These are phyloP conservation scores for Blepharisma stoltei DNA, from an alignment of 73 alveolate species.

Conservation along the genomic window DNA sequence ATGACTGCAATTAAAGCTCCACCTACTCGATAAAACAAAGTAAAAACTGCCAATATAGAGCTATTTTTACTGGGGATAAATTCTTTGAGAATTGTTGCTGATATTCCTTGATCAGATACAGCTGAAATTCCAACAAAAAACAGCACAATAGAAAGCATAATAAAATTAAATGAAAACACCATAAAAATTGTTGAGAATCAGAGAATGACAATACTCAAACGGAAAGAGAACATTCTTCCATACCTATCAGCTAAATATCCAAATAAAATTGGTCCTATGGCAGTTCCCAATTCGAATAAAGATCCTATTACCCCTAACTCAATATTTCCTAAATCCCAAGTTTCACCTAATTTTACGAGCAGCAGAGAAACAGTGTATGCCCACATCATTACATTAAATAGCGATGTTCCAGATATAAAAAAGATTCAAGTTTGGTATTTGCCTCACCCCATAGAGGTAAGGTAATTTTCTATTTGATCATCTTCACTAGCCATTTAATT, in stretches of 20 bases:
- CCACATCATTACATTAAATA: too few relatives aligned
- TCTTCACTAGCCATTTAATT: too few relatives aligned
- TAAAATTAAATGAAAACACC: neutral
- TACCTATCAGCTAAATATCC: neutral
- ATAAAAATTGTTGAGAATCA: neutral
- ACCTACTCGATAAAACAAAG: neutral
- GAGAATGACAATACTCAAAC: neutral
- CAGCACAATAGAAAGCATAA: neutral
- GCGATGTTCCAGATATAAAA: too few relatives aligned
- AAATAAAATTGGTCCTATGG: neutral
- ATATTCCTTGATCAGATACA: neutral
- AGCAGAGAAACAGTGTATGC: too few relatives aligned
- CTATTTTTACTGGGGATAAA: conserved; percentile 9
- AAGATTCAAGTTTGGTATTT: too few relatives aligned
- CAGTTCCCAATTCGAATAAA: neutral
- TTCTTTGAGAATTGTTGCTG: neutral
- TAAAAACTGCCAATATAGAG: neutral
- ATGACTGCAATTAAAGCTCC: neutral
- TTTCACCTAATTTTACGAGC: neutral
- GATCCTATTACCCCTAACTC: neutral
- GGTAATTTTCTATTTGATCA: too few relatives aligned
- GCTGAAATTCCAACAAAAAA: neutral
- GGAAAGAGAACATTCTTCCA: neutral
- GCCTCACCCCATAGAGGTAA: too few relatives aligned
- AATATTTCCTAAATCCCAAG: neutral